Base-by-base conservation (phyloP, 371 early-diverging fungal species). In the Syncephalastrum sp. region DNA sequence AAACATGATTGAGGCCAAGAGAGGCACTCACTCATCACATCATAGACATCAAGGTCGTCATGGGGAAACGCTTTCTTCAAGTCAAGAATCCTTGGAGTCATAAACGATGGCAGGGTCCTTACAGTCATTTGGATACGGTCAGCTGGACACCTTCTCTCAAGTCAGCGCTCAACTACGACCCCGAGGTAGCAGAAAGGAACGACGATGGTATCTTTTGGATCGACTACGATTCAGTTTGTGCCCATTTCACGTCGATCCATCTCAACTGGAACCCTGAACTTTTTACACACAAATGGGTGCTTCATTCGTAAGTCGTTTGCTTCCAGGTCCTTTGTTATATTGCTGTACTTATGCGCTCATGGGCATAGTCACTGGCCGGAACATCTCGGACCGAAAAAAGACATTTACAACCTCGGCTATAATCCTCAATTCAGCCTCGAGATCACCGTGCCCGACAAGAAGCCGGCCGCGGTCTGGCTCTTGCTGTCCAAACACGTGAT, bases 21-120 rank as follows among this genome's bases (percentile, higher is more conserved):
- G 23, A 25, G 16, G 21, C 17, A 16, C 43, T 29, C 43, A 46
- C 50, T 23, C 5, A 44, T 12, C 56, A 10, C 6, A 6, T 10
- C n/a, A 16, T 53, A 65, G 72, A 76, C 47, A 71, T 77, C 47
- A 72, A 74, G 47, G 50, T 57, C 33, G 62, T 66, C 3, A 17
- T 48, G 16, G 69, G 68, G 5, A 66, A 67, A 19, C 65, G 75
- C 0, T 65, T 75, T 16, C 49, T 85, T 42, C 77, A 88, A 74
- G 82, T 91, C 33, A 93, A 93, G 66, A 95, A 95, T 59, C 96
- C 96, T 2, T 95, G 96, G 96, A 91, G 91, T 63, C 89, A 88
- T 53, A 78, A 86, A 69, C 77, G 93, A 21, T 92, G 94, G 94
- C 86, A 82, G 25, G 94, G 95, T 3, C 82, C 84, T 3, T 92